Evolutionary conservation across 2,329 filamentous ascomycete species (phyloP), one percentile per base, ranked within the genome.

Genomic region (Neonectria punicea): DNA sequence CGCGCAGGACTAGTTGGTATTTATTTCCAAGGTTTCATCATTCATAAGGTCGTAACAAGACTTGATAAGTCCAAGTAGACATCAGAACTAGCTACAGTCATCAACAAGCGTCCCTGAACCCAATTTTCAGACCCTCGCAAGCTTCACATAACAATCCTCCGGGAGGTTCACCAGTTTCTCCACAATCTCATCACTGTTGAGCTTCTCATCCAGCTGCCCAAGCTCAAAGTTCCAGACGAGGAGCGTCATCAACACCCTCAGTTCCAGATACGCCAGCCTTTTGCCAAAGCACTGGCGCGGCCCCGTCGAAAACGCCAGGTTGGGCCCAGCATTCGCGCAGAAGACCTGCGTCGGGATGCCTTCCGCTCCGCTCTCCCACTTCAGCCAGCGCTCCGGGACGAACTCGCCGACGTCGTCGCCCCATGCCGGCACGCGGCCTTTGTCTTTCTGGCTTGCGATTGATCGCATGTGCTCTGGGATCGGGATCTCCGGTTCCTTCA

Each of bases 171-270:
- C 62, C 20, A 77, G 44, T 28, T 55, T 69, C 56, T 74, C 71
- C 14, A 61, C 43, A 11, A 72, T 67, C 3, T 71, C 73, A 44
- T 67, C 62, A 1, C 54, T 58, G 9, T 71, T 66, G 36, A 75
- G 58, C 18, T 61, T 20, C 44, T 61, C 53, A 20, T 61, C 60
- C 53, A 74, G 28, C 20, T 57, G 47, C 53, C 66, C 64, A 64
- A 76, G 70, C 61, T 79, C 72, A 66, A 82, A 82, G 51, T 77
- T 75, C 81, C 80, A 82, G 11, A 79, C 69, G 41, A 81, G 67
- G 57, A 81, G 62, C 22, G 75, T 77, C 39, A 80, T 70, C 49
- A 78, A 64, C n/a, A 80, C 76, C 36, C 74, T 71, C 66, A 83
- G 36, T 66, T 80, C 72, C 41, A 80, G 44, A 36, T 79, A 74